Evolutionary conservation across 768 basidiomycete genomes (phyloP).

Genomic region (Rossbeevera mucosa): DNA sequence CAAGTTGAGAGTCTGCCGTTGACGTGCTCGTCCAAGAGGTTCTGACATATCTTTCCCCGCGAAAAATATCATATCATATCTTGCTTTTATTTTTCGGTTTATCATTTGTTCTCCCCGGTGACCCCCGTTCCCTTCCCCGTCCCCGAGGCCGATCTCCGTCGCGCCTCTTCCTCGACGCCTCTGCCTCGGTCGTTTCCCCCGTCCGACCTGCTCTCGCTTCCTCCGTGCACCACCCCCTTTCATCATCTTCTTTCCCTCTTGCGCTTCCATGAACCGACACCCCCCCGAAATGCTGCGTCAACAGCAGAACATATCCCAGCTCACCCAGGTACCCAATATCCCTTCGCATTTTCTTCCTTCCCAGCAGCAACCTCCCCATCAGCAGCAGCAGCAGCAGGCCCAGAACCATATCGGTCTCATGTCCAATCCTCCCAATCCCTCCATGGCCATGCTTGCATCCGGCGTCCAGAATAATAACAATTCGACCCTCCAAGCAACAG

Average conservation of each 20-base stretch:
- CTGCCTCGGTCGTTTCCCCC: conserved; percentile 2
- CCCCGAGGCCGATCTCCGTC: conserved; percentile 16
- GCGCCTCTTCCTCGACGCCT: conserved; percentile 8
- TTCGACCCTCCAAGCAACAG: conserved; percentile 20
- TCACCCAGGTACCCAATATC: conserved; percentile 35
- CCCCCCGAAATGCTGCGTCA: conserved; percentile 42
- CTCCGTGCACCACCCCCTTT: background rate
- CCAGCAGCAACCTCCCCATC: conserved; percentile 32
- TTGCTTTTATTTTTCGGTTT: conserved; percentile 19
- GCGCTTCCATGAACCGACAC: conserved; percentile 45
- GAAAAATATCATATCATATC: conserved; percentile 31
- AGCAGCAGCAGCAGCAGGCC: conserved; percentile 35
- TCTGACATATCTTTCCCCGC: conserved; percentile 25
- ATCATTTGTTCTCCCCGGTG: conserved; percentile 7
- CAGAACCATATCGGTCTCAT: conserved; percentile 35
- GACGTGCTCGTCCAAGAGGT: conserved; percentile 24
- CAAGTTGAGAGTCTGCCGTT: conserved; percentile 26
- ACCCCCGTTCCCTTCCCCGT: conserved; percentile 1
- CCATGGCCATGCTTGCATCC: conserved; percentile 38
- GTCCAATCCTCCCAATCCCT: conserved; percentile 31
- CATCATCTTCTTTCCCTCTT: background rate
- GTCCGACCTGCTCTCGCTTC: conserved; percentile 5
- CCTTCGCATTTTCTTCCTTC: conserved; percentile 35
- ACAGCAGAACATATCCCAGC: conserved; percentile 38
- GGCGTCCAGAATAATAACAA: conserved; percentile 25